A percentile compares a stretch with the other conserved stretches of the same genome.
Conservation (phyloP, 441 rosid genomes). For the Jatropha multifida region DNA sequence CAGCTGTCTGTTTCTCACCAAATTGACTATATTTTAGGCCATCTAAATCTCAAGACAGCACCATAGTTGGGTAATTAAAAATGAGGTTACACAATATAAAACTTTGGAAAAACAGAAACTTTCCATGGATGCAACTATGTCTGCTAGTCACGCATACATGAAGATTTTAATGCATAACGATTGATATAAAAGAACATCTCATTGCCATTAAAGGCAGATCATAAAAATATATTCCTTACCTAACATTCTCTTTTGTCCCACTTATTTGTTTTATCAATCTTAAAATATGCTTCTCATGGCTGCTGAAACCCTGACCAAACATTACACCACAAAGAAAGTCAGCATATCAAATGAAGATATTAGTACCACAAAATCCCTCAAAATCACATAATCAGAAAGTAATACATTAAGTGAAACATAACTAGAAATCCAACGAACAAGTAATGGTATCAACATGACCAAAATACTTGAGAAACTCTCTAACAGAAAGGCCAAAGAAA, state of each 20-base stretch:
- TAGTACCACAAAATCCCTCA: conserved; percentile 6
- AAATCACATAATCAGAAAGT: conserved; percentile 5
- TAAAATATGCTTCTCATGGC: conserved; percentile 54
- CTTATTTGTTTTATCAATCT: conserved; percentile 67
- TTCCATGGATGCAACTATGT: background rate
- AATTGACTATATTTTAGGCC: background rate
- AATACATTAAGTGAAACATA: background rate
- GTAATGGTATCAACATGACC: background rate
- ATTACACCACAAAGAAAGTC: conserved; percentile 14
- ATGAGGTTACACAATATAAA: background rate
- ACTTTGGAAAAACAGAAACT: background rate
- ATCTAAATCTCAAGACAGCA: background rate
- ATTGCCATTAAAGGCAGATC: background rate
- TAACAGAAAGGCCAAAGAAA: background rate
- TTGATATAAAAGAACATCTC: no score
- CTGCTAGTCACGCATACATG: background rate
- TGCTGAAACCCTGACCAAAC: conserved; percentile 59
- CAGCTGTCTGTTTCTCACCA: background rate
- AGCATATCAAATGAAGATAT: conserved; percentile 5
- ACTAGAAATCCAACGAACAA: background rate
- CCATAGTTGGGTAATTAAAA: background rate
- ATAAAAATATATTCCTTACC: conserved; percentile 41
- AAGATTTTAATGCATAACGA: background rate
- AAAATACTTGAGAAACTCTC: background rate
- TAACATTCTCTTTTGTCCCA: conserved; percentile 63